Base-by-base conservation (phyloP, 2,329 filamentous ascomycete species). In the Cordyceps militaris region DNA sequence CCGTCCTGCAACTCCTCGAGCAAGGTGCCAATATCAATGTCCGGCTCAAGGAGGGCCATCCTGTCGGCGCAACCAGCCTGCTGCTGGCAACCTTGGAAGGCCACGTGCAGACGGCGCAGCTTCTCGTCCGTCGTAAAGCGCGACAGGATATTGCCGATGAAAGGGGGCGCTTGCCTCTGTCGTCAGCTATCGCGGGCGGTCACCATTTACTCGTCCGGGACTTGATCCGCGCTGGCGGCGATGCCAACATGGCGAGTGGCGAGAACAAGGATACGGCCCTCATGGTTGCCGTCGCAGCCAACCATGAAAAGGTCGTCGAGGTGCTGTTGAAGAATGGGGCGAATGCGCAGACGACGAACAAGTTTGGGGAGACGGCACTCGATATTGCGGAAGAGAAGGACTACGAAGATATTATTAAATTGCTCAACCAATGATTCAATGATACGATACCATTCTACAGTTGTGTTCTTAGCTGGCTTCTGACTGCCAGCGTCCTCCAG, bases 271-370 rank as follows among this genome's bases (percentile, higher is more conserved):
- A 57, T n/a, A 51, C 47, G 3, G 9, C 24, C 10, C 47, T 57
- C 1, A 57, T 57, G 55, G 19, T 38, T 1, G 55, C 55, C 0
- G 55, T 51, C 14, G 38, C 36, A 3, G 55, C n/a, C 19, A 57
- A 51, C 47, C 55, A 57, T 3, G 55, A 51, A 21, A 51, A 57
- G 16, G 55, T 57, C 5, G 47, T 57, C 4, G 55, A 57, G 28
- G 47, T 57, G 38, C 38, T 57, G 26, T 13, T 57, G 38, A 28
- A 51, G 38, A 44, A 44, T 14, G 55, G 55, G 6, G 55, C 38
- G 16, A 47, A 57, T n/a, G 16, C 28, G 1, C 38, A 51, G 16
- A 16, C 51, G n/a, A 13, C 55, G 23, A 57, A 57, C 10, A 51
- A 40, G 28, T 57, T 57, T 51, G 55, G 55, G 2, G 55, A 57